Evolutionary conservation across 352 stramenopile genomes (phyloP).

Genomic region (Pilasporangium apinafurcum): DNA sequence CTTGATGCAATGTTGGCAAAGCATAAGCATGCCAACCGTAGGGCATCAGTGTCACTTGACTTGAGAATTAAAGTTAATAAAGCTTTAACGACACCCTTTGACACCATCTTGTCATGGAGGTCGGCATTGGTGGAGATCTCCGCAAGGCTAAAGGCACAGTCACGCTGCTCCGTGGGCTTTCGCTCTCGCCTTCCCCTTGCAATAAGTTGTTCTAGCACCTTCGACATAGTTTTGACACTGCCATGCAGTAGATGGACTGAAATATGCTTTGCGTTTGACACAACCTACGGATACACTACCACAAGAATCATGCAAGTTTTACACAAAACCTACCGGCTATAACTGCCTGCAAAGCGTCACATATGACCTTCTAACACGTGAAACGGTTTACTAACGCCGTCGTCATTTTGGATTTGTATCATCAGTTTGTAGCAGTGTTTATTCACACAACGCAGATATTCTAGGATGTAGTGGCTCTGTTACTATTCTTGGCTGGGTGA

Average conservation of each 20-base stretch:
- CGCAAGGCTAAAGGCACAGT: slow-evolving; percentile 94
- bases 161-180: slow-evolving; percentile 93
- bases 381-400: too few species aligned
- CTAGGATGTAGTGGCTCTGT: too few species aligned
- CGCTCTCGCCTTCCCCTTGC: slow-evolving; percentile 92
- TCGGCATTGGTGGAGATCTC: slow-evolving; percentile 94
- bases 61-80: slow-evolving; percentile 89
- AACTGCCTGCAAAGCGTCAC: too few species aligned
- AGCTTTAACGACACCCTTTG: slow-evolving; percentile 93
- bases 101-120: slow-evolving; percentile 91
- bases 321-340: too few species aligned
- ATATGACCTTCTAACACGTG: too few species aligned
- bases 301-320: too few species aligned
- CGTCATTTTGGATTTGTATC: too few species aligned
- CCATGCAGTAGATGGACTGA: too few species aligned
- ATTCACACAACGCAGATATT: too few species aligned
- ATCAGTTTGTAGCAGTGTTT: too few species aligned
- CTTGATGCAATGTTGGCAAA: slow-evolving; percentile 94
- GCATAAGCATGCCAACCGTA: slow-evolving; percentile 91
- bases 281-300: too few species aligned
- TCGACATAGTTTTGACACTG: slow-evolving; percentile 49
- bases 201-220: slow-evolving; percentile 95
- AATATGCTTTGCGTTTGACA: too few species aligned
- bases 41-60: slow-evolving; percentile 89
- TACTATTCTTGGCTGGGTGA: neutral